Evolutionary conservation across 495 filamentous ascomycete genomes (phyloP), one percentile per base, ranked within the genome.

Genomic region (Aspergillus funiculosus): DNA sequence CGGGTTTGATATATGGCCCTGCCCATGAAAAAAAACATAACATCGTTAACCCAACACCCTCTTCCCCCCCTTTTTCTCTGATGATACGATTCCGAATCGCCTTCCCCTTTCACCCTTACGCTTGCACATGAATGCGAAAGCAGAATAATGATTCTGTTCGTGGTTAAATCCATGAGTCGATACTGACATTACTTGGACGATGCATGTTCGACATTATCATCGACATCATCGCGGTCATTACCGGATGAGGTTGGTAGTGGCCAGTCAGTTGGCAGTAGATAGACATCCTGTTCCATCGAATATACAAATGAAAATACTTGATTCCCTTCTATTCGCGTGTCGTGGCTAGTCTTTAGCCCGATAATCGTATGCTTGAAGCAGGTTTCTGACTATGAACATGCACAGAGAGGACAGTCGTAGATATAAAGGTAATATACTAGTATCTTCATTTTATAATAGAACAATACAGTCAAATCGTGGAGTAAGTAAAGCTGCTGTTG

Each of bases 211-310:
- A 54, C 49, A 59, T 59, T 58, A 56, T 43, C 43, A 54, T 25
- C 36, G 30, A 45, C 11, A 26, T 19, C 22, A 20, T 38, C 28
- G 13, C 35, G 14, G 17, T 27, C 28, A 39, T 40, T 21, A n/a
- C 37, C 20, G 30, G 38, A 27, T 41, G 46, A 34, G 38, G 21
- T 41, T 59, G 54, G 53, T 46, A 51, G 52, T 59, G 55, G 37
- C 46, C 46, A 20, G 35, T 40, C 43, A 58, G 45, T 59, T 54
- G 58, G 58, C 55, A 62, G 65, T 71, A 71, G 67, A 71, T 71
- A 67, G 63, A 68, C 54, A 54, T 45, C 40, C 37, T 54, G 58
- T n/a, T 54, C 51, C 56, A 53, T 58, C 60, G 50, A 67, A 68
- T 68, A 67, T 64, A 68, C 54, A 61, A 53, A 51, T 54, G 46